Evolutionary conservation across 345 rosid species (phyloP).

Genomic region (Populus deltoides): DNA sequence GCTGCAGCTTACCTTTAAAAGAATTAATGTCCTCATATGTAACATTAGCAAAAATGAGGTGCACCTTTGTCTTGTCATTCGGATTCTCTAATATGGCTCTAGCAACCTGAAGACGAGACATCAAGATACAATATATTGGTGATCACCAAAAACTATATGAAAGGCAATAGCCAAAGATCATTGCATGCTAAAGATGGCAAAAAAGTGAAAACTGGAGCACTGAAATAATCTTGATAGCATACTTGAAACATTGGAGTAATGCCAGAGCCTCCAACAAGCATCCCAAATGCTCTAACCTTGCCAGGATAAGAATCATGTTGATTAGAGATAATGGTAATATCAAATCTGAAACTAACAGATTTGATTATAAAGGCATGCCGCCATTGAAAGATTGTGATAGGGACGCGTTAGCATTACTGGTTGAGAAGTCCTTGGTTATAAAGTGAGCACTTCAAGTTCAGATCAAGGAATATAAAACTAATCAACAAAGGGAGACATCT

Average conservation of each 20-base stretch:
- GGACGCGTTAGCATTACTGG: too few species aligned
- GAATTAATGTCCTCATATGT: slow-evolving; percentile 86
- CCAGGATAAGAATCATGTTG: slow-evolving; percentile 29
- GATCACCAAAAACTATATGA: neutral
- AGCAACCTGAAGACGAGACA: slow-evolving; percentile 57
- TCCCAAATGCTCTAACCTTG: slow-evolving; percentile 89
- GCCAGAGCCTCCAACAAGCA: slow-evolving; percentile 99
- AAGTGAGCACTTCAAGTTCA: too few species aligned
- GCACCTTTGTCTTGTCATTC: slow-evolving; percentile 69
- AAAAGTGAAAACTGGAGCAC: neutral
- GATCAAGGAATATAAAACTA: too few species aligned
- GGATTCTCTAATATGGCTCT: slow-evolving; percentile 93
- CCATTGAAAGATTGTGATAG: too few species aligned
- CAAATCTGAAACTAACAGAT: too few species aligned
- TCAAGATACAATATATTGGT: slow-evolving; percentile 1
- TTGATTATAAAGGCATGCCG: too few species aligned
- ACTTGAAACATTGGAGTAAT: slow-evolving; percentile 99
- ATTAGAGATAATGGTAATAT: too few species aligned
- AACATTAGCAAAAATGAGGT: slow-evolving; percentile 91
- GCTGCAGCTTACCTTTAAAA: slow-evolving; percentile 61
- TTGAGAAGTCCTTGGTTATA: too few species aligned
- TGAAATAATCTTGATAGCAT: slow-evolving; percentile 12
- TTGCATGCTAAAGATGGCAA: neutral
- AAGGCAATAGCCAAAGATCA: neutral
- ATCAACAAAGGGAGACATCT: too few species aligned